phyloP scores from a whole-genome alignment of 1,139 yeast species.

The Protomyces inouyei region DNA sequence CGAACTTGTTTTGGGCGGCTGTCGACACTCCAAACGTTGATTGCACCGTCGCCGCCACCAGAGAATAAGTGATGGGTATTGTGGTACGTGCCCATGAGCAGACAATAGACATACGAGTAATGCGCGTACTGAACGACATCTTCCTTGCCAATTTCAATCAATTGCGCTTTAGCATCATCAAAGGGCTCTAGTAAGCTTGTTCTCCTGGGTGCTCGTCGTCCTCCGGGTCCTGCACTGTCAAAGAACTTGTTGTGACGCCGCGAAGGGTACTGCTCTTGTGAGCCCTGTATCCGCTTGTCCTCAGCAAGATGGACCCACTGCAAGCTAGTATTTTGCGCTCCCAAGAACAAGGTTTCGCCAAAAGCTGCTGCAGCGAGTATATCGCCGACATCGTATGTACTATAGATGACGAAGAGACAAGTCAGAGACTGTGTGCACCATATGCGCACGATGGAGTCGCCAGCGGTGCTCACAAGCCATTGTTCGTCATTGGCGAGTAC shows the following conservation, averaged over 20 bases:
- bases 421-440: conserved; percentile 55
- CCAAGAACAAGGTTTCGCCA: conserved; percentile 64
- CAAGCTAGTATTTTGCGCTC: conserved; percentile 87
- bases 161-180: conserved; percentile 30
- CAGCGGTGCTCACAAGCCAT: conserved; percentile 74
- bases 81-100: conserved; percentile 33
- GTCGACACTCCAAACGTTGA: conserved; percentile 64
- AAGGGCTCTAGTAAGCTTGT: background rate
- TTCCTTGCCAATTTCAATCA: conserved; percentile 63
- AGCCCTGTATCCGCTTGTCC: conserved; percentile 29
- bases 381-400: conserved; percentile 86
- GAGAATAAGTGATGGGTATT: conserved; percentile 48
- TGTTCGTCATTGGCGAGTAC: conserved; percentile 56
- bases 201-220: conserved; percentile 38
- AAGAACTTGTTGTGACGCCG: conserved; percentile 76
- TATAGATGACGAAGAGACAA: conserved; percentile 65
- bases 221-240: conserved; percentile 85
- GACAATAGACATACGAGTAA: conserved; percentile 64
- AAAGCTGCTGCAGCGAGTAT: conserved; percentile 68
- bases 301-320: conserved; percentile 54
- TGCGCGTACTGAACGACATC: conserved; percentile 80
- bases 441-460: conserved; percentile 80
- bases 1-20: conserved; percentile 28
- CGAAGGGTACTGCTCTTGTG: conserved; percentile 38
- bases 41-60: conserved; percentile 88